Evolutionary conservation across 345 rosid genomes (phyloP).

Genomic region (Salix suchowensis): DNA sequence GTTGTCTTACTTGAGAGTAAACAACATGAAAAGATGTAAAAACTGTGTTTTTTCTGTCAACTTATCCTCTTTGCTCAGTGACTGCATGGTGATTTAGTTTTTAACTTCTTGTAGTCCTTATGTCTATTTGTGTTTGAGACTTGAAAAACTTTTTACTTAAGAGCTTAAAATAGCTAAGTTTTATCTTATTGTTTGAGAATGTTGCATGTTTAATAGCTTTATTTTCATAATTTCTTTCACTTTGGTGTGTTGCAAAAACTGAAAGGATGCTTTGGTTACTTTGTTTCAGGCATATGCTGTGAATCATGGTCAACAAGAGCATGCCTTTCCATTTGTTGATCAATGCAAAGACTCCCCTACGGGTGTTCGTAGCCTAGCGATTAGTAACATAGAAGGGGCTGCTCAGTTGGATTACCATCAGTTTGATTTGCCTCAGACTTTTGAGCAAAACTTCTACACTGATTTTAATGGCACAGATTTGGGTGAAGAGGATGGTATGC

Average conservation of each 20-base stretch:
- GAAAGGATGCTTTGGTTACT: conserved; percentile 13
- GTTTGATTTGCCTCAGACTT: conserved; percentile 64
- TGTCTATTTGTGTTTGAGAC: not conserved
- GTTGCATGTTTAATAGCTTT: not conserved
- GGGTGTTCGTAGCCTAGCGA: conserved; percentile 22
- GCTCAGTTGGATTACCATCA: conserved; percentile 54
- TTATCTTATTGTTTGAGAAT: not conserved
- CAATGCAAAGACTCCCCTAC: conserved; percentile 52
- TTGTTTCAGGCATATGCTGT: conserved; percentile 47
- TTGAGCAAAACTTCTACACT: conserved; percentile 53
- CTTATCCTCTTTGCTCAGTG: not conserved
- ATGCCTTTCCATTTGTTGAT: conserved; percentile 42
- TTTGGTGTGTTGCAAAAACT: conserved; percentile 1
- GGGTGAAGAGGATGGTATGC: conserved; percentile 50
- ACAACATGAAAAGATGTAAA: not conserved
- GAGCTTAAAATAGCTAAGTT: not conserved
- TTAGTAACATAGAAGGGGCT: conserved; percentile 42
- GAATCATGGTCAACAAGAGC: conserved; percentile 59
- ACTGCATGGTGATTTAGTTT: not conserved
- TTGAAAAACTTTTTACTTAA: not conserved
- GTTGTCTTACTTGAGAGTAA: not conserved
- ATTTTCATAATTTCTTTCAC: not conserved
- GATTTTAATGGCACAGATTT: conserved; percentile 41
- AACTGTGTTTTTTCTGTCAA: not conserved
- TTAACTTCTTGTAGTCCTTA: not conserved